Percentiles rank a stretch among this genome's conserved stretches.
Evolutionary conservation across 139 green algal genomes (phyloP).

Genomic region (Mychonastes homosphaera): DNA sequence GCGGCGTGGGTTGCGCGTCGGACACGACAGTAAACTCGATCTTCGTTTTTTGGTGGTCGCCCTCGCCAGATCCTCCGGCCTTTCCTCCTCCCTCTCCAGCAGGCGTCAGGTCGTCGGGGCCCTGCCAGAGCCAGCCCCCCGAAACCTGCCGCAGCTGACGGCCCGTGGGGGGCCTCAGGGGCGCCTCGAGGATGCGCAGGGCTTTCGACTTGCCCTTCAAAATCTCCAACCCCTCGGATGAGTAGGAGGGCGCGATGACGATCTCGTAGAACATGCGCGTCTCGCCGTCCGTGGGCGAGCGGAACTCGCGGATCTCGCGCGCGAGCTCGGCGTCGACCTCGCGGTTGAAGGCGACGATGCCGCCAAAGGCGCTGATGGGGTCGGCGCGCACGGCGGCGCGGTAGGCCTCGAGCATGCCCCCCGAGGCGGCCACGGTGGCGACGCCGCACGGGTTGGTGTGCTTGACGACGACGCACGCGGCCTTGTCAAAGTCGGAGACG

Average conservation of each 20-base stretch:
- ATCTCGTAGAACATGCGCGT: conserved; percentile 99
- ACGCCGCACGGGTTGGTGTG: conserved; percentile 99
- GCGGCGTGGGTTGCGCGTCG: conserved; percentile 66
- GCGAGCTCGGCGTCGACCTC: conserved; percentile 72
- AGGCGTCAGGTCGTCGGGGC: conserved; percentile 65
- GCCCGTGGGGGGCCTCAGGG: conserved; percentile 49
- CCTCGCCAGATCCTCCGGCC: too few relatives aligned
- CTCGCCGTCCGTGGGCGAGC: conserved; percentile 84
- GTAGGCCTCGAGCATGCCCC: conserved; percentile 87
- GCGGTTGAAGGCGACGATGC: conserved; percentile 99
- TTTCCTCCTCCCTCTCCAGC: too few relatives aligned
- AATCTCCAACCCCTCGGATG: conserved; percentile 75
- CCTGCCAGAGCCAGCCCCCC: conserved; percentile 71
- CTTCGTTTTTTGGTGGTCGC: too few relatives aligned
- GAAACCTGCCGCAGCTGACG: conserved; percentile 69
- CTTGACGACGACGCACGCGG: conserved; percentile 98
- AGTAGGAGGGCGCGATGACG: conserved; percentile 94
- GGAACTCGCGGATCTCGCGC: conserved; percentile 86
- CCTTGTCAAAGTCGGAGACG: conserved; percentile 56
- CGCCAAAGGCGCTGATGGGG: conserved; percentile 92
- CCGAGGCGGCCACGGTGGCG: conserved; percentile 42
- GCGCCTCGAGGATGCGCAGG: conserved; percentile 93
- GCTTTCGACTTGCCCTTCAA: conserved; percentile 97
- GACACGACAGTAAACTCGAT: conserved; percentile 80
- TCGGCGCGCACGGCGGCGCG: conserved; percentile 83